phyloP scores from a whole-genome alignment of 1,139 yeast species.

The Candida gigantensis region DNA sequence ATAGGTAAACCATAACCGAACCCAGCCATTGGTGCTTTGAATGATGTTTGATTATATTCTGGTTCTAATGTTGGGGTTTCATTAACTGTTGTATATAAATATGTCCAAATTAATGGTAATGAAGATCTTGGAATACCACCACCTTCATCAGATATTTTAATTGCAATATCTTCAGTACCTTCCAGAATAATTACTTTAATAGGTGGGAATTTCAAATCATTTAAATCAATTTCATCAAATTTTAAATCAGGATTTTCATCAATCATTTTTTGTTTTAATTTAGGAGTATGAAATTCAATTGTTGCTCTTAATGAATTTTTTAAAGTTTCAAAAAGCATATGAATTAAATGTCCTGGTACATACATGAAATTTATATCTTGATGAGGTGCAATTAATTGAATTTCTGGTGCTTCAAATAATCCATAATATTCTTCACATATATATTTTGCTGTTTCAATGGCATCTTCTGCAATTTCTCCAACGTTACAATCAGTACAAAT shows the following conservation, averaged over 20 bases:
- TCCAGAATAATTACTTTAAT: conserved; percentile 88
- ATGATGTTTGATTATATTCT: conserved; percentile 54
- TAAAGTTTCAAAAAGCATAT: conserved; percentile 82
- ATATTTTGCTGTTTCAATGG: conserved; percentile 82
- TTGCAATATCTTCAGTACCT: conserved; percentile 91
- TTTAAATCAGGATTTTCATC: conserved; percentile 45
- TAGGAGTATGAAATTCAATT: conserved; percentile 67
- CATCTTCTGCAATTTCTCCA: conserved; percentile 77
- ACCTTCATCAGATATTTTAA: conserved; percentile 90
- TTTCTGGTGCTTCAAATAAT: conserved; percentile 77
- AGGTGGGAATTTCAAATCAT: conserved; percentile 76
- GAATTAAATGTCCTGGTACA: conserved; percentile 87
- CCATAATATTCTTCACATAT: conserved; percentile 90
- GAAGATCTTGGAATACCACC: conserved; percentile 90
- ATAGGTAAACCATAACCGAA: conserved; percentile 91
- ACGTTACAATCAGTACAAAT: conserved; percentile 81
- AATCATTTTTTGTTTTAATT: conserved; percentile 38
- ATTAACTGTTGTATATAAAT: conserved; percentile 84
- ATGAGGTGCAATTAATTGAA: conserved; percentile 70
- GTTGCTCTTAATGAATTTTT: conserved; percentile 85
- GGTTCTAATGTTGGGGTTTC: conserved; percentile 70
- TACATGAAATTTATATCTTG: conserved; percentile 75
- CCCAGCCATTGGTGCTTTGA: conserved; percentile 93
- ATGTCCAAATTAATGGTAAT: conserved; percentile 87
- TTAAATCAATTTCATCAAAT: conserved; percentile 50